Conservation (phyloP, 164 flowering plant genomes). For the Vitis labrusca region DNA sequence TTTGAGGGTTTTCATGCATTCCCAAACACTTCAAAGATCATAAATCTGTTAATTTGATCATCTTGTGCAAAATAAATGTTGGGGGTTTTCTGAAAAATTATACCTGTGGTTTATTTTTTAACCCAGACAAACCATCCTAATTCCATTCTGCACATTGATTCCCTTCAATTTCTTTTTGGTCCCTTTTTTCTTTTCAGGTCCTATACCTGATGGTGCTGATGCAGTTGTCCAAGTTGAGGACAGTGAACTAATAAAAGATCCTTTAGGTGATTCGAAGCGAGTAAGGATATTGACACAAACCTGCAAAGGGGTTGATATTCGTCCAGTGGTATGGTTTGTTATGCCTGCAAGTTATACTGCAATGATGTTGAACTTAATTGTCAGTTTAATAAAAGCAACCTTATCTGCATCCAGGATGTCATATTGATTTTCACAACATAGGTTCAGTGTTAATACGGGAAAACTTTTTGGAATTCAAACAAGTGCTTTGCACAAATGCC, state of each 20-base stretch:
- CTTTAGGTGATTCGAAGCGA: slow-evolving; percentile 38
- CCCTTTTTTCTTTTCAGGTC: slow-evolving; percentile 47
- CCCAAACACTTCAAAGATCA: too few species aligned
- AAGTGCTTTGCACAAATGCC: background rate
- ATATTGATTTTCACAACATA: background rate
- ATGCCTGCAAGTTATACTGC: background rate
- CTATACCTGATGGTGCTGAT: slow-evolving; percentile 95
- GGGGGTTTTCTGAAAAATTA: too few species aligned
- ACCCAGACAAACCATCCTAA: too few species aligned
- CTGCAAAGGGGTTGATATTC: slow-evolving; percentile 73
- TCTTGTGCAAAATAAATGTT: too few species aligned
- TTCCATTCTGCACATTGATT: too few species aligned
- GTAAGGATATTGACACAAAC: slow-evolving; percentile 66
- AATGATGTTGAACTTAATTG: background rate
- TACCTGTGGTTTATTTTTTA: too few species aligned
- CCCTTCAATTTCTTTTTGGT: background rate
- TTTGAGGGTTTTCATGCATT: too few species aligned
- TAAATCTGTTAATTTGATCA: too few species aligned
- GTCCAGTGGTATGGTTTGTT: slow-evolving; percentile 77
- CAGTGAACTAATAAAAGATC: slow-evolving; percentile 51
- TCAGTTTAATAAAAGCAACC: background rate
- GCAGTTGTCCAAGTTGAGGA: slow-evolving; percentile 96
- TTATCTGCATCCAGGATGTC: background rate
- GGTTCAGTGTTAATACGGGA: background rate
- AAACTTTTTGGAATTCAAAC: background rate